Conservation (phyloP, 2,329 filamentous ascomycete species). For the Cytospora piceae region DNA sequence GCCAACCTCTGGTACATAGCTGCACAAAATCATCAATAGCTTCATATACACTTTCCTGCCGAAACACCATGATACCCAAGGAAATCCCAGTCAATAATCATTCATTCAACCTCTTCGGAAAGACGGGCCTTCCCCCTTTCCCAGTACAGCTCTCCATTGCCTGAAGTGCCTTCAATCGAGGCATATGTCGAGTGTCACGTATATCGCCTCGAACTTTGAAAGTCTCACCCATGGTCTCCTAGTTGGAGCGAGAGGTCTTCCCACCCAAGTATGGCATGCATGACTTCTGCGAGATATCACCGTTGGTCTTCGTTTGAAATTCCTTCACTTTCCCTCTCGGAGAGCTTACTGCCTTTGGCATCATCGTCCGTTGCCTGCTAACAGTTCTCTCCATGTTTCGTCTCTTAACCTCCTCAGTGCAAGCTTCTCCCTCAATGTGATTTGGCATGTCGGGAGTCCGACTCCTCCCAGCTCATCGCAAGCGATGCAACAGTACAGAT, state of each 20-base stretch:
- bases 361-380: neutral
- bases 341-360: neutral
- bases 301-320: too few relatives aligned
- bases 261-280: neutral
- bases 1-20: too few relatives aligned
- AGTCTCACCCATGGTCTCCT: too few relatives aligned
- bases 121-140: too few relatives aligned
- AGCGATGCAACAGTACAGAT: neutral
- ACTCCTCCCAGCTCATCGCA: neutral
- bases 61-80: too few relatives aligned
- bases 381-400: neutral
- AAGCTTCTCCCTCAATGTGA: neutral
- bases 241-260: too few relatives aligned
- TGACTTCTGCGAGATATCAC: neutral
- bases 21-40: neutral
- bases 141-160: too few relatives aligned
- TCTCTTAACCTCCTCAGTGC: neutral
- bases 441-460: neutral
- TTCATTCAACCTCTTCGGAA: too few relatives aligned
- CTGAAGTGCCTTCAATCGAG: neutral
- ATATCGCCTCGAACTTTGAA: neutral
- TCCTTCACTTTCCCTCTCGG: neutral
- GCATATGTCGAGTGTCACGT: neutral
- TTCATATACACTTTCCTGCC: neutral
- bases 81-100: too few relatives aligned